Percentiles rank a stretch among this genome's conserved stretches.
phyloP scores from a whole-genome alignment of 768 basidiomycete genomes.

The Guyanaporus albipodus region DNA sequence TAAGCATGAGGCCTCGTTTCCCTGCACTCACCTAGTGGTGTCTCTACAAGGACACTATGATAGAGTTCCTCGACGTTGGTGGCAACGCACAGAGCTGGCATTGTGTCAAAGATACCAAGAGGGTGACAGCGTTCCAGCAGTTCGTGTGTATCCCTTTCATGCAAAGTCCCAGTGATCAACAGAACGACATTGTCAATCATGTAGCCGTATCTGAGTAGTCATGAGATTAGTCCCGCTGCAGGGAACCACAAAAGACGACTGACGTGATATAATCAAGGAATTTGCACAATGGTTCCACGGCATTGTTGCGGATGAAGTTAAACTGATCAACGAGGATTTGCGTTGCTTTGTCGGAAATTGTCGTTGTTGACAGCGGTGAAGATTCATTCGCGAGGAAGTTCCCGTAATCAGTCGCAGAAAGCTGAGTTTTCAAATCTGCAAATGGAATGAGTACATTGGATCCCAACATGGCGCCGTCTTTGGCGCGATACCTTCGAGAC shows the following conservation, averaged over 20 bases:
- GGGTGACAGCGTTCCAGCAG: conserved; percentile 96
- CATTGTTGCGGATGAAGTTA: conserved; percentile 87
- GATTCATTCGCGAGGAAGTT: conserved; percentile 98
- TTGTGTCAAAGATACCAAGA: conserved; percentile 93
- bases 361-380: conserved; percentile 86
- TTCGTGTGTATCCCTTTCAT: conserved; percentile 96
- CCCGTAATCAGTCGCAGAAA: conserved; percentile 96
- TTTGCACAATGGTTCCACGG: conserved; percentile 84
- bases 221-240: conserved; percentile 2
- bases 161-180: conserved; percentile 94
- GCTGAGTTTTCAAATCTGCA: conserved; percentile 92
- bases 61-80: conserved; percentile 98
- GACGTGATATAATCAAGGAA: conserved; percentile 99
- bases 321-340: conserved; percentile 96
- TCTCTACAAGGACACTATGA: conserved; percentile 95
- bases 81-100: conserved; percentile 98
- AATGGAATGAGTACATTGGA: conserved; percentile 1
- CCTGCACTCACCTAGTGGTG: conserved; percentile 78
- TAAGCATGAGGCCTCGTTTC: conserved; percentile 1
- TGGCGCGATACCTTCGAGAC: conserved; percentile 71
- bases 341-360: conserved; percentile 95
- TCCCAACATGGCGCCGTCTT: neutral
- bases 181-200: conserved; percentile 99
- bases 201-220: conserved; percentile 75
- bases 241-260: conserved; percentile 30